A percentile compares a stretch with the other conserved stretches of the same genome.
Conservation (phyloP, 306 rosid species). For the Lablab purpureus region DNA sequence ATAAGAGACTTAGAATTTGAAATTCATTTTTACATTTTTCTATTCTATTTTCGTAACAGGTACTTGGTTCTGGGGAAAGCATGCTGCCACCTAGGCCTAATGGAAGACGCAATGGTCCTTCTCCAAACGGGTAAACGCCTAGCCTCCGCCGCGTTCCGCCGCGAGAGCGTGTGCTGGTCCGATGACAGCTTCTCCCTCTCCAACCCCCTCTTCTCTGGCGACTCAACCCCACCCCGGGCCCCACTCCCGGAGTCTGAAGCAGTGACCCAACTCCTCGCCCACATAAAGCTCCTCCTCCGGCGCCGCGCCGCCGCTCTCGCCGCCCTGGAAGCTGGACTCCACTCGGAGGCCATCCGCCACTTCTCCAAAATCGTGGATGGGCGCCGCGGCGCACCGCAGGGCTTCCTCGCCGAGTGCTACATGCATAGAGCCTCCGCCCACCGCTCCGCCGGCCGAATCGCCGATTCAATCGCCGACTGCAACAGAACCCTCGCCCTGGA, state of each 20-base stretch:
- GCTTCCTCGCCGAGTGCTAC: conserved; percentile 91
- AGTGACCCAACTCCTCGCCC: conserved; percentile 69
- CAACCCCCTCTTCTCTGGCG: conserved; percentile 49
- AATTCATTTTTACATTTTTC: background rate
- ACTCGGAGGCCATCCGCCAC: conserved; percentile 90
- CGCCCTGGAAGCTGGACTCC: conserved; percentile 85
- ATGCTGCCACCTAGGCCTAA: conserved; percentile 87
- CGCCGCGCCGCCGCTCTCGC: conserved; percentile 87
- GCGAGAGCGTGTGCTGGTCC: conserved; percentile 82
- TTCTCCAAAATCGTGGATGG: conserved; percentile 85
- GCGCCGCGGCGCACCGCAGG: conserved; percentile 91
- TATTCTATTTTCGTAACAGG: conserved; percentile 44
- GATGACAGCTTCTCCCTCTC: conserved; percentile 87
- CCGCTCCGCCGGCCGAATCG: conserved; percentile 72
- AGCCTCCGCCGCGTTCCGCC: conserved; percentile 92
- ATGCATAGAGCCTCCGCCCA: conserved; percentile 75
- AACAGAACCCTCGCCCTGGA: conserved; percentile 75
- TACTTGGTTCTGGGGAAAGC: conserved; percentile 92
- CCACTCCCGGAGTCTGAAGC: conserved; percentile 65
- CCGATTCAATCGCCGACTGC: conserved; percentile 85
- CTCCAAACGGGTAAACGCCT: conserved; percentile 96
- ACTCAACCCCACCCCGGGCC: conserved; percentile 60
- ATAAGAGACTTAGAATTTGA: no score
- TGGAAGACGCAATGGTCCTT: conserved; percentile 97
- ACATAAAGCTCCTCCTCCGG: conserved; percentile 85